A percentile compares a stretch with the other conserved stretches of the same genome.
phyloP scores from a whole-genome alignment of 768 basidiomycete genomes.

The Lyophyllum decastes region DNA sequence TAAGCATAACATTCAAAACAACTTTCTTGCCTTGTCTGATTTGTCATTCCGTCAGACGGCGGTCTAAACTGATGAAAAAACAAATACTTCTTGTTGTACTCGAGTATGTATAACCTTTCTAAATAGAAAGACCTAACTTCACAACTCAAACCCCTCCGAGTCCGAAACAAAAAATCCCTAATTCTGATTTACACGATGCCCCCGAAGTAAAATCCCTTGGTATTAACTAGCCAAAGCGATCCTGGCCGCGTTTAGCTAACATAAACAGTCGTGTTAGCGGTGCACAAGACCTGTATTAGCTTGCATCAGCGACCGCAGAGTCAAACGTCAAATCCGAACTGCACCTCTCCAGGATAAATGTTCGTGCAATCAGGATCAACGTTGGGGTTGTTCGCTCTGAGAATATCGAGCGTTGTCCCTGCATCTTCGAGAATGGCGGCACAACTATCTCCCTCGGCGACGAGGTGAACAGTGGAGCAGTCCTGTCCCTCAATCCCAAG shows the following conservation, averaged over 20 bases:
- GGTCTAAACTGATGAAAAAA: too few species aligned
- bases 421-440: constrained; percentile 36
- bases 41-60: neutral
- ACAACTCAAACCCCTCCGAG: neutral
- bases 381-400: constrained; percentile 68
- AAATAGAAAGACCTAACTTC: neutral
- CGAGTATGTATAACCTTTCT: too few species aligned
- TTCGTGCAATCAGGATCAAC: constrained; percentile 52
- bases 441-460: constrained; percentile 54
- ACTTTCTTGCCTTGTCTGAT: too few species aligned
- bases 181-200: neutral
- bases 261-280: constrained; percentile 4
- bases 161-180: neutral
- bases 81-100: too few species aligned
- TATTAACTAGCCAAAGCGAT: neutral
- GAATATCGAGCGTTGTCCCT: constrained; percentile 43
- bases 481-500: constrained; percentile 59
- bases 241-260: neutral
- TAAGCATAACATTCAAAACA: too few species aligned
- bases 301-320: neutral
- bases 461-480: constrained; percentile 52
- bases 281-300: constrained; percentile 12
- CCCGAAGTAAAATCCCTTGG: neutral
- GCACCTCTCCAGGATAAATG: constrained; percentile 62
- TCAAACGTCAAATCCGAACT: neutral